Evolutionary conservation across 805 yeast genomes (phyloP), one percentile per base, ranked within the genome.

Genomic region (Candida sakaeoensis): DNA sequence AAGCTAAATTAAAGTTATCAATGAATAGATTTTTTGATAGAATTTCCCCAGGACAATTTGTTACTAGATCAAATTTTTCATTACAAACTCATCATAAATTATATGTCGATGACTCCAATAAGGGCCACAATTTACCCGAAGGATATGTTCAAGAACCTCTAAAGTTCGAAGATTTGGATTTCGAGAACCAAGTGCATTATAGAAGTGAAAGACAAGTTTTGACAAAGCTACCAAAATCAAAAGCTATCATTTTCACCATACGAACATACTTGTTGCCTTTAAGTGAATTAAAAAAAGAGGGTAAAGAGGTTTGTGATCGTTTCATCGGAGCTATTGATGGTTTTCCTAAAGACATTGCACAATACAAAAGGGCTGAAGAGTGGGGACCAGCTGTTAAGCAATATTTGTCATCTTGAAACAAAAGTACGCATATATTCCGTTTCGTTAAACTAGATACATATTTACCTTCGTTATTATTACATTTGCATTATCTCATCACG

Each of bases 331-430:
- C 89, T 1, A 75, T 86, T 25, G 73, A 74, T 16, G 82, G 80
- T 0, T 69, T 85, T 53, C 82, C 83, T 7, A 77, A 66, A 3
- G 75, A 66, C 18, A 57, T 84, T 41, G 78, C 79, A 1, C 61
- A 63, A 19, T 85, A 85, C 62, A 85, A 85, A 57, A 69, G 77
- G 42, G 69, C 77, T 23, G 70, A 71, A 2, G 79, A 68, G 46
- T 85, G 93, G 89, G 87, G 89, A 0, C 76, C 75, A 1, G 82
- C 90, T 0, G 81, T 78, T 0, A 64, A 47, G n/a, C 43, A 52
- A 35, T 59, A 57, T 39, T 44, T 58, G 35, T 47, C 41, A 23
- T 16, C 41, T 22, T 25, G 43, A 40, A 21, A 21, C 24, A 21
- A n/a, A n/a, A n/a, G n/a, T n/a, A n/a, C 14, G 13, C 7, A 16